Evolutionary conservation across 768 basidiomycete genomes (phyloP), one percentile per base, ranked within the genome.

Genomic region (Sarcodon sp.): DNA sequence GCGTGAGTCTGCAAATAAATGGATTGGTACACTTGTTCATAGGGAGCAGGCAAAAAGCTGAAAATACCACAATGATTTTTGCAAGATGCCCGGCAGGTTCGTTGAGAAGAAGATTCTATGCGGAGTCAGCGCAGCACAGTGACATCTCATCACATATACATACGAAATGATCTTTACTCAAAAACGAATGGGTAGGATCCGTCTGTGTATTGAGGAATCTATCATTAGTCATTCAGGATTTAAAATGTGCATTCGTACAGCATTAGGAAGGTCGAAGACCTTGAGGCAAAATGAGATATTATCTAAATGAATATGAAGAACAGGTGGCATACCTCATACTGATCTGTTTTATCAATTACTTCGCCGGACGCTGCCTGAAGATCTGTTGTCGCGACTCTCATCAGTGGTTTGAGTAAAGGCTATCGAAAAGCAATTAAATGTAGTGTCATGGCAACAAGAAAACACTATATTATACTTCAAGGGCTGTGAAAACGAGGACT

Each of bases 111-210:
- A 86, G 66, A 59, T 86, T 84, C 84, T 83, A 43, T 35, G 32
- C n/a, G 11, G 33, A 7, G 21, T 27, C 21, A 27, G 21, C 21
- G 21, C 32, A 13, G 7, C 34, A 31, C 38, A 27, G 53, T 33
- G 43, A 32, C 5, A 41, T 16, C 43, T 62, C 37, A 48, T 49
- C 45, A 50, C 47, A 43, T 43, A 33, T n/a, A 71, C 81, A 57
- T 54, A 85, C 85, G 55, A 89, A 89, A 57, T 91, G 87, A 59
- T 91, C 87, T 66, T 90, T 90, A 60, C 84, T 87, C 62, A 91
- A 63, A 70, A 87, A 87, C 3, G 86, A 89, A 60, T 90, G 87
- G 3, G 87, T 92, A 3, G 88, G 88, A 59, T 92, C 88, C 33
- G 81, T 84, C 79, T 87, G 55, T 41, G 13, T 27, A 46, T 47